Evolutionary conservation across 805 yeast species (phyloP), one percentile per base, ranked within the genome.

Genomic region (Kodamaea fukazawae): DNA sequence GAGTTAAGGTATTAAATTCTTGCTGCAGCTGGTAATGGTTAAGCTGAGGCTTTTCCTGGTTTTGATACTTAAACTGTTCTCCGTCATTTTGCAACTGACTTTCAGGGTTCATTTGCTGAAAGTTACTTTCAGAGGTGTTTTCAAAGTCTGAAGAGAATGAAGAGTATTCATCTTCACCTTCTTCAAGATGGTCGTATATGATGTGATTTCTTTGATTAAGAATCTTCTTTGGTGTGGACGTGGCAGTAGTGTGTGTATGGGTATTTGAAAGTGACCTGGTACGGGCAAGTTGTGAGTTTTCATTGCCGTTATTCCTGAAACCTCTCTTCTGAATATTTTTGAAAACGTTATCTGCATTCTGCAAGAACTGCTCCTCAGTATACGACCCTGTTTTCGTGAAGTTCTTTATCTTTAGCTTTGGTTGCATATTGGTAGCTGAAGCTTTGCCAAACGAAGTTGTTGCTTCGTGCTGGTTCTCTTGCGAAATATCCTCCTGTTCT

Each of bases 291-390:
- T 20, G 29, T 4, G 38, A 27, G 9, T 9, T 25, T 12, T 40
- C 42, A n/a, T 39, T 40, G 15, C 39, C 38, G 23, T 20, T 20
- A 13, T 14, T 29, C 13, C 36, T 40, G 31, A 53, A 59, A 1
- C 70, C 71, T 42, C 63, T 51, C 41, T 58, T 60, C 40, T 66
- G 69, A 20, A 68, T 56, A 43, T 66, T 62, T 15, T 61, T 61
- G 47, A 67, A 68, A 2, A 68, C 50, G 35, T 62, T 57, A 39
- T 68, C 57, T 12, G 73, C 73, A 44, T 68, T 67, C 31, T 55
- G 54, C 38, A 59, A 50, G 41, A 63, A 68, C 35, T 61, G 65
- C 38, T 60, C 57, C 37, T 66, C 68, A 8, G 67, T 58, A 35
- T 65, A 60, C 16, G 59, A 50, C n/a, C 58, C 57, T 3, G 57